phyloP scores from a whole-genome alignment of 2,329 filamentous ascomycete species.

The Pseudogymnoascus sp. region DNA sequence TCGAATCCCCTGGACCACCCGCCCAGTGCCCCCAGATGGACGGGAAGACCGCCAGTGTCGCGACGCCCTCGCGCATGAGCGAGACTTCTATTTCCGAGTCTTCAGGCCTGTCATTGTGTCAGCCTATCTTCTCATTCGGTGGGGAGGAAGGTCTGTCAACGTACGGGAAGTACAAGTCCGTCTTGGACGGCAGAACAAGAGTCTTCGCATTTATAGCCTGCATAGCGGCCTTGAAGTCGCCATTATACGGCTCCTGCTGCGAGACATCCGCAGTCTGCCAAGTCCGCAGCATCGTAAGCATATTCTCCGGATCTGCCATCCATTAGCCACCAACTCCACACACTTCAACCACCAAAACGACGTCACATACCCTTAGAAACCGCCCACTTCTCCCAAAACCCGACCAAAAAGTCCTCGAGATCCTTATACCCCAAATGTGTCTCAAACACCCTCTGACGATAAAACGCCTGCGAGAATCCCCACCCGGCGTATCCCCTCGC shows the following conservation, averaged over 20 bases:
- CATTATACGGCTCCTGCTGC: constrained; percentile 58
- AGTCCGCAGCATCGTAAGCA: constrained; percentile 66
- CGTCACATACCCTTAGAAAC: constrained; percentile 47
- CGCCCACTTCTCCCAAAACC: constrained; percentile 71
- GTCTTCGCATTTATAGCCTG: constrained; percentile 62
- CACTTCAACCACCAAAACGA: neutral
- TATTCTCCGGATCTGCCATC: constrained; percentile 57
- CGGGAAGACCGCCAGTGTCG: constrained; percentile 46
- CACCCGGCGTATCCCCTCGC: constrained; percentile 71
- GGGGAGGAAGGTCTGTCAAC: constrained; percentile 21
- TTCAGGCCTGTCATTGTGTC: constrained; percentile 48
- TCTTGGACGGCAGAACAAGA: constrained; percentile 62
- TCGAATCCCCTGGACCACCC: constrained; percentile 62
- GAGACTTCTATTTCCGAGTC: constrained; percentile 67
- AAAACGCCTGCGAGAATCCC: constrained; percentile 75
- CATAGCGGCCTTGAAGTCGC: constrained; percentile 58
- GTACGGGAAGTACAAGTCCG: constrained; percentile 72
- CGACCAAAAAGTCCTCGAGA: constrained; percentile 65
- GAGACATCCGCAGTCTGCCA: constrained; percentile 72
- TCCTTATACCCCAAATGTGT: constrained; percentile 55
- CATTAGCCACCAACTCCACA: neutral
- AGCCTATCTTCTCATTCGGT: neutral
- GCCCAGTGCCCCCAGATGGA: constrained; percentile 61
- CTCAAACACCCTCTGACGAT: constrained; percentile 62
- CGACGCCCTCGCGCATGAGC: constrained; percentile 52